phyloP scores from a whole-genome alignment of 2,329 filamentous ascomycete genomes.

The Tolypocladium inflatum region DNA sequence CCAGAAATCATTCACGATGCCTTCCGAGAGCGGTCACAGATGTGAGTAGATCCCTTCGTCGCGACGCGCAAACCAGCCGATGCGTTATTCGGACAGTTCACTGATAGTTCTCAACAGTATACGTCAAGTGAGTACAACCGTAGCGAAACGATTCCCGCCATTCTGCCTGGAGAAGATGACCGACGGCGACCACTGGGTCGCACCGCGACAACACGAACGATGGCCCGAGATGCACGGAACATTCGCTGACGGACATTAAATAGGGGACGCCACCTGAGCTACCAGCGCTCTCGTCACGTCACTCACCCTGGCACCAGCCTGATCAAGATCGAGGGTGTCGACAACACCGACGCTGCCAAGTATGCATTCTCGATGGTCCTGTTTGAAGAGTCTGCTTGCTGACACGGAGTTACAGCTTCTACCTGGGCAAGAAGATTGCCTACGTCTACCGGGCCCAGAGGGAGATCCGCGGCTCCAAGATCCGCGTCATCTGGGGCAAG shows the following conservation, averaged over 20 bases:
- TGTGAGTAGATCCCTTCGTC: constrained; percentile 47
- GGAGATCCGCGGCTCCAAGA: constrained; percentile 95
- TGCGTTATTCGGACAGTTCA: constrained; percentile 5
- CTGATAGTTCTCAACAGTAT: constrained; percentile 52
- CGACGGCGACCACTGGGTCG: background rate
- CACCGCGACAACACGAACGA: constrained; percentile 2
- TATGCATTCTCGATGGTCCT: constrained; percentile 35
- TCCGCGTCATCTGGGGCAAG: constrained; percentile 99
- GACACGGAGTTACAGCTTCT: constrained; percentile 54
- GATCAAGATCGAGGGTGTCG: constrained; percentile 98
- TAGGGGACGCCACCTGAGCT: constrained; percentile 96
- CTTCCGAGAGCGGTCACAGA: constrained; percentile 82
- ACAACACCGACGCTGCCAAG: constrained; percentile 80
- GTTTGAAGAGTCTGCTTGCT: constrained; percentile 7
- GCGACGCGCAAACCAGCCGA: background rate
- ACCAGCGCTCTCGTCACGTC: constrained; percentile 90
- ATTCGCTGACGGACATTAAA: constrained; percentile 19
- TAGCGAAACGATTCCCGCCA: background rate
- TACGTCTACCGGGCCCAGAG: constrained; percentile 96
- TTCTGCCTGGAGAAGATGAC: background rate
- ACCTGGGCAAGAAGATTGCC: constrained; percentile 97
- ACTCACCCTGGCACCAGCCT: constrained; percentile 85
- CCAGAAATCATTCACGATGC: constrained; percentile 59
- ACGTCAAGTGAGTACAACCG: constrained; percentile 68
- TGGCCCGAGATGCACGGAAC: constrained; percentile 5